These are phyloP conservation scores for Yamadazyma triangularis DNA, from an alignment of 1,139 yeast species.

Conservation along the genomic window DNA sequence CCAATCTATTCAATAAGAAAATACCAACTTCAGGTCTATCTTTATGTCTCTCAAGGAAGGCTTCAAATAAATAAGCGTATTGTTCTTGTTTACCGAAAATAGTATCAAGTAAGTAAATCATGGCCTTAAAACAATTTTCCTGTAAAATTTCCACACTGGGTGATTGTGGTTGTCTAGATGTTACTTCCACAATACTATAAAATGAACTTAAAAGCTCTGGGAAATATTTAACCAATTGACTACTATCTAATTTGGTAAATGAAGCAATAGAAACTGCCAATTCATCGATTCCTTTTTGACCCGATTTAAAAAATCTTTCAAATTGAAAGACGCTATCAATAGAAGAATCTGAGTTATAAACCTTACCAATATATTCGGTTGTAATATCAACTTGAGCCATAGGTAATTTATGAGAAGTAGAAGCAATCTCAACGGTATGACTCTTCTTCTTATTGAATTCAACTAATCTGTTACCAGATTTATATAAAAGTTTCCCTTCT, in stretches of 20 bases:
- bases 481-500: slow-evolving; percentile 43
- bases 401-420: slow-evolving; percentile 29
- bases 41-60: slow-evolving; percentile 32
- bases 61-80: slow-evolving; percentile 51
- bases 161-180: slow-evolving; percentile 18
- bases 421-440: slow-evolving; percentile 32
- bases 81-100: slow-evolving; percentile 67
- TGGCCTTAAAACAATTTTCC: slow-evolving; percentile 47
- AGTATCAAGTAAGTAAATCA: slow-evolving; percentile 57
- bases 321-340: slow-evolving; percentile 57
- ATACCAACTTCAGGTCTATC: slow-evolving; percentile 49
- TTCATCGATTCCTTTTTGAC: slow-evolving; percentile 42
- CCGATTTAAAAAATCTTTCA: slow-evolving; percentile 42
- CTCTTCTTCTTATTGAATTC: slow-evolving; percentile 36
- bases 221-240: slow-evolving; percentile 50
- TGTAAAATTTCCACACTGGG: slow-evolving; percentile 31
- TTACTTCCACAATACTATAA: slow-evolving; percentile 33
- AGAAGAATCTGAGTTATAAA: slow-evolving; percentile 56
- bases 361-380: slow-evolving; percentile 68
- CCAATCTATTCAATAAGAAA: slow-evolving; percentile 42
- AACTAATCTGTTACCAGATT: slow-evolving; percentile 37
- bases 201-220: slow-evolving; percentile 46
- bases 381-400: slow-evolving; percentile 54
- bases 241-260: slow-evolving; percentile 42
- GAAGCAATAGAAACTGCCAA: slow-evolving; percentile 36